A percentile compares a stretch with the other conserved stretches of the same genome.
These are phyloP conservation scores for Trichosporon coremiiforme DNA, from an alignment of 1,284 basidiomycete genomes.

Conservation along the genomic window DNA sequence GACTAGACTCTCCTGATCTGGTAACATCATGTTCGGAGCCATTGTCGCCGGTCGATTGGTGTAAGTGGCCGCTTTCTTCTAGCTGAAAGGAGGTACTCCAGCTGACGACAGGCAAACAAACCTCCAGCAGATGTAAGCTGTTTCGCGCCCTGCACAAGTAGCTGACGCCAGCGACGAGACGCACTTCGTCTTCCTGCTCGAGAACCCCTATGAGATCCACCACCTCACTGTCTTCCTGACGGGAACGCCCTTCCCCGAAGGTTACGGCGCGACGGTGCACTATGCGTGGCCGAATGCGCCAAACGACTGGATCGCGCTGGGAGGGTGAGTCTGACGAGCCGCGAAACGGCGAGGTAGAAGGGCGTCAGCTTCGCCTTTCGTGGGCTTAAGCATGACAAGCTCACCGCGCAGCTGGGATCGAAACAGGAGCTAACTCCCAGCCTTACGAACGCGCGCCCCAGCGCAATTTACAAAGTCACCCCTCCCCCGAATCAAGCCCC, in stretches of 20 bases:
- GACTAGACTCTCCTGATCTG: neutral
- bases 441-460: slow-evolving; percentile 87
- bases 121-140: slow-evolving; percentile 52
- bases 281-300: slow-evolving; percentile 70
- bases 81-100: neutral
- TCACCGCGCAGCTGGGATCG: too few relatives aligned
- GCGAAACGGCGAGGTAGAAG: neutral
- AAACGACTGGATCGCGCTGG: slow-evolving; percentile 76
- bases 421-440: slow-evolving; percentile 55
- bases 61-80: neutral
- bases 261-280: slow-evolving; percentile 85
- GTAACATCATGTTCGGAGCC: neutral
- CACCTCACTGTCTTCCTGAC: slow-evolving; percentile 86
- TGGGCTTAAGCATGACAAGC: too few relatives aligned
- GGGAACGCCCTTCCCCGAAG: slow-evolving; percentile 81
- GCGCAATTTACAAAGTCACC: slow-evolving; percentile 83
- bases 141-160: neutral
- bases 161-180: slow-evolving; percentile 64
- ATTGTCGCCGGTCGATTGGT: neutral
- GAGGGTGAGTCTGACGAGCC: slow-evolving; percentile 66
- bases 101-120: slow-evolving; percentile 52
- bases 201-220: slow-evolving; percentile 75
- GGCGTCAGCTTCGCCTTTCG: neutral
- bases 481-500: slow-evolving; percentile 52
- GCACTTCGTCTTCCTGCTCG: slow-evolving; percentile 78